phyloP scores from a whole-genome alignment of 106 monocot species.

The Xerophyta viscosa region DNA sequence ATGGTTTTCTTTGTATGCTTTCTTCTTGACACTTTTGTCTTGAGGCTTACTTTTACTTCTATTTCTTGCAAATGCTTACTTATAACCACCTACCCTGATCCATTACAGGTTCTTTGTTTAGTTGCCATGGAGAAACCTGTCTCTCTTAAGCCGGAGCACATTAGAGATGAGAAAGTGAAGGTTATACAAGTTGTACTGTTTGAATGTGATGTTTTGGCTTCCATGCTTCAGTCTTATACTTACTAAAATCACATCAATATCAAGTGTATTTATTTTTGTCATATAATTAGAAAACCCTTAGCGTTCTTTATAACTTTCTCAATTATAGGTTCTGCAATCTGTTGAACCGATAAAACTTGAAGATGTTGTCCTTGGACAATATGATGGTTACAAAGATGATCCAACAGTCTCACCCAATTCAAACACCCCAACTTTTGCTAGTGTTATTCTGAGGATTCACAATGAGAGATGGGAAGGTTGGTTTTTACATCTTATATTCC shows the following conservation, averaged over 20 bases:
- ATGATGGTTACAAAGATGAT: constrained; percentile 92
- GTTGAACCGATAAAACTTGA: constrained; percentile 71
- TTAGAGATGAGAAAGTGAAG: constrained; percentile 99
- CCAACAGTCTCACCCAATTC: constrained; percentile 79
- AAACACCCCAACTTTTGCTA: constrained; percentile 94
- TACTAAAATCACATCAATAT: not conserved
- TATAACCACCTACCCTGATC: not conserved
- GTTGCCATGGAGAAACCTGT: constrained; percentile 99
- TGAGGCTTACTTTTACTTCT: too few relatives aligned
- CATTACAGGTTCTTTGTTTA: constrained; percentile 84
- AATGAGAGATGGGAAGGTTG: constrained; percentile 99
- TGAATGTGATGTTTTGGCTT: not conserved
- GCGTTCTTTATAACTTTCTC: not conserved
- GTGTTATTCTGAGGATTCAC: constrained; percentile 70
- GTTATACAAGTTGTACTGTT: constrained; percentile 10
- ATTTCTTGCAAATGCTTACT: too few relatives aligned
- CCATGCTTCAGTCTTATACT: not conserved
- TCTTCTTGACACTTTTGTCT: too few relatives aligned
- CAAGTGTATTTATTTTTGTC: not conserved
- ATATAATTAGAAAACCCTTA: not conserved
- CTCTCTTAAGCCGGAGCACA: constrained; percentile 94
- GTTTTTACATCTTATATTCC: not conserved
- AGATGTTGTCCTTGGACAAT: constrained; percentile 96
- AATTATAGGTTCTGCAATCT: constrained; percentile 85
- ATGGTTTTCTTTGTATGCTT: too few relatives aligned